Evolutionary conservation across 2,329 filamentous ascomycete species (phyloP).

Genomic region (Pyricularia sp.): DNA sequence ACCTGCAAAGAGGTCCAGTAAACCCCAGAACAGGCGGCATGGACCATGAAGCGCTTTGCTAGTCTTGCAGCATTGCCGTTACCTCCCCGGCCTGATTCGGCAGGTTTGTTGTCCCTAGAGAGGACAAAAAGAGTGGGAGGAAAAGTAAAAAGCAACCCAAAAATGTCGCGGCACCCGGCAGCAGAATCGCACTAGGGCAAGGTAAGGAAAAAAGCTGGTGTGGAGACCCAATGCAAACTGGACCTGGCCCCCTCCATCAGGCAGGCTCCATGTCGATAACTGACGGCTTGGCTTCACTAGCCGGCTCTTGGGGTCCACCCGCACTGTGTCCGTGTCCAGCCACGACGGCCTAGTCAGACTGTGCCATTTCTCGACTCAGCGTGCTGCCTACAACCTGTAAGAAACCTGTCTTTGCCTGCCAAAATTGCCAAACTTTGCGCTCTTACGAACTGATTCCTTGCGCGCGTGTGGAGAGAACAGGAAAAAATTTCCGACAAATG

Average conservation of each 20-base stretch:
- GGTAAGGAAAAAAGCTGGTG: neutral
- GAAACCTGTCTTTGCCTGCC: neutral
- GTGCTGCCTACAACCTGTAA: neutral
- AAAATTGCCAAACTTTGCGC: neutral
- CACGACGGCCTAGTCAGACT: neutral
- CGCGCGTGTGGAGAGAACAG: neutral
- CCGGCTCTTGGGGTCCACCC: neutral
- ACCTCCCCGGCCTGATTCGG: neutral
- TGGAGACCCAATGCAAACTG: neutral
- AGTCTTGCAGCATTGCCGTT: neutral
- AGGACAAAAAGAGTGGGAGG: neutral
- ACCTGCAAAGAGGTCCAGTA: neutral
- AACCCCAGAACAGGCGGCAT: neutral
- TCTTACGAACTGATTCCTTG: neutral
- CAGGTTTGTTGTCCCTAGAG: neutral
- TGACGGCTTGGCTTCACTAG: neutral
- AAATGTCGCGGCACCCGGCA: neutral
- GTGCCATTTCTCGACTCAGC: neutral
- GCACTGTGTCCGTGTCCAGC: neutral
- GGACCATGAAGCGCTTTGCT: neutral
- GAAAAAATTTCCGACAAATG: neutral
- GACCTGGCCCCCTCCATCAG: neutral
- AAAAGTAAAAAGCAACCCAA: neutral
- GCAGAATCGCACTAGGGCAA: neutral
- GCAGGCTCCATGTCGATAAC: neutral